These are phyloP conservation scores for Huntiella omanensis DNA, from an alignment of 2,329 filamentous ascomycete genomes.

Conservation along the genomic window DNA sequence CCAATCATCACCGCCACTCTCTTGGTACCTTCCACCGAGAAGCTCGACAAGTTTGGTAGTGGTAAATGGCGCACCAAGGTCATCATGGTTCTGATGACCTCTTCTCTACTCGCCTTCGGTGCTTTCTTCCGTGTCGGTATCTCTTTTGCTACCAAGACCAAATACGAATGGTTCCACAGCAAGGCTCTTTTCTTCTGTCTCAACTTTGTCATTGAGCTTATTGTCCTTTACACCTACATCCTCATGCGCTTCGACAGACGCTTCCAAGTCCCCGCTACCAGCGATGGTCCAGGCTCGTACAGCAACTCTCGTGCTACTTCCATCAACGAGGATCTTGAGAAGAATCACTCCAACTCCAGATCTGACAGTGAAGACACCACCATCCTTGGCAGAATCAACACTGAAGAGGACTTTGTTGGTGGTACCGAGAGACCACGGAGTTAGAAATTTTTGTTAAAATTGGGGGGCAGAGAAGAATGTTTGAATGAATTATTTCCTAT, in stretches of 20 bases:
- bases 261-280: constrained; percentile 57
- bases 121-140: constrained; percentile 49
- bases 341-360: neutral
- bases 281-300: constrained; percentile 37
- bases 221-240: constrained; percentile 49
- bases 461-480: too few species aligned
- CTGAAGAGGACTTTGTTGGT: constrained; percentile 1
- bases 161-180: constrained; percentile 51
- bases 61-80: constrained; percentile 51
- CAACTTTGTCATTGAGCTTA: constrained; percentile 56
- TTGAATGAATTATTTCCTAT: too few species aligned
- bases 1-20: constrained; percentile 33
- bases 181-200: constrained; percentile 64
- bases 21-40: constrained; percentile 25
- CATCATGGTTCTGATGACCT: constrained; percentile 39
- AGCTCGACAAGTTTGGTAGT: constrained; percentile 33
- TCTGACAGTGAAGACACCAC: neutral
- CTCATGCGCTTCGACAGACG: constrained; percentile 51
- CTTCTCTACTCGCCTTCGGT: constrained; percentile 44
- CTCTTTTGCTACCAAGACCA: constrained; percentile 28
- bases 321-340: neutral
- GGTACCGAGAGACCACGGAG: neutral
- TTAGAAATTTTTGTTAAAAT: too few species aligned
- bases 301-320: neutral
- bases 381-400: neutral